Evolutionary conservation across 345 rosid genomes (phyloP), one percentile per base, ranked within the genome.

Genomic region (Gossypium thurberi): DNA sequence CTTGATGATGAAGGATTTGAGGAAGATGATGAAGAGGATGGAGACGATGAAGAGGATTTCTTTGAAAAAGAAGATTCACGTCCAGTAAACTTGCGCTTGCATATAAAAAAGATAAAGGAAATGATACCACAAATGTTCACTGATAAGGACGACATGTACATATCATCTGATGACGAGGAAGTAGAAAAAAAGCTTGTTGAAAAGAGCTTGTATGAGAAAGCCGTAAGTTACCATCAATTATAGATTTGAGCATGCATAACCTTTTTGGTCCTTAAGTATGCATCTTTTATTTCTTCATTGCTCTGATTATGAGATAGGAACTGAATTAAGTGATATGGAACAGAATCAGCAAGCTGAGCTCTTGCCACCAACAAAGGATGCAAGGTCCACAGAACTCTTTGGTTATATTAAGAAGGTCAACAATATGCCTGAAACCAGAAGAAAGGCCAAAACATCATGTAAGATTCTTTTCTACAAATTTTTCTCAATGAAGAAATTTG

Each of bases 121-220:
- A 92, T 85, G 96, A 88, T 95, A 65, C 88, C 91, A 44, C 87
- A 81, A 48, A 85, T 92, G 94, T 95, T 92, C 81, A 89, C 96
- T 7, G 99, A 95, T 70, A 83, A 88, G 65, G 88, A 89, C 78
- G 99, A 91, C 72, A 73, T 74, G 40, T 95, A 91, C 74, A 56
- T 88, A 51, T 89, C 98, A 74, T 95, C 99, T 55, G 97, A 95
- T 55, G 98, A 95, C 4, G 98, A 94, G 74, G 98, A 89, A 84
- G 81, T 84, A 33, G 98, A 92, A 69, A 81, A 78, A 66, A 84
- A 69, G 75, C 78, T 78, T 28, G 78, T 59, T 67, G 85, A 81
- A 75, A 87, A 83, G 79, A 60, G 77, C 72, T 68, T 89, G 26
- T 85, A 73, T 75, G 75, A 74, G 76, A 91, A 86, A 84, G 74